These are phyloP conservation scores for Vitis cinerea DNA, from an alignment of 164 flowering plant species.

Conservation along the genomic window DNA sequence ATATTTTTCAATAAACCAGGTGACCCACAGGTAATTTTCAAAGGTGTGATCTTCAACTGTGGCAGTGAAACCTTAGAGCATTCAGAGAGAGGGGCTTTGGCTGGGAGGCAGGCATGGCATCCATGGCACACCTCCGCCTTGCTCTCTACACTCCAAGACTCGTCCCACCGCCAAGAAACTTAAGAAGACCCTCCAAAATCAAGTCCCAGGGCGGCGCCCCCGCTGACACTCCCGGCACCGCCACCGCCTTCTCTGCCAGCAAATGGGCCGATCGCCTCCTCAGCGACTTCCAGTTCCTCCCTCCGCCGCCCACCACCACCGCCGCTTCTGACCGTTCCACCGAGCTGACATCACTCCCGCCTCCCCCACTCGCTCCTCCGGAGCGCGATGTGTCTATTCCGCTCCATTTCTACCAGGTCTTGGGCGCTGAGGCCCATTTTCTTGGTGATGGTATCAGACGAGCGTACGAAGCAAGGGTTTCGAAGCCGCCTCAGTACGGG, in stretches of 20 bases:
- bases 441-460: conserved; percentile 84
- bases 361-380: conserved; percentile 36
- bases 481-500: conserved; percentile 82
- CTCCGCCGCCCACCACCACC: conserved; percentile 10
- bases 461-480: conserved; percentile 79
- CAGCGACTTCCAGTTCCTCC: conserved; percentile 74
- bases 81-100: too few species aligned
- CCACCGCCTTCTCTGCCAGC: conserved; percentile 57
- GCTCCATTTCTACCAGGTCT: conserved; percentile 73
- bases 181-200: conserved; percentile 13
- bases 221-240: not conserved
- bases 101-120: conserved; percentile 28
- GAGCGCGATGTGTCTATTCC: conserved; percentile 73
- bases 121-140: conserved; percentile 36
- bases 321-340: conserved; percentile 25
- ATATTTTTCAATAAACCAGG: too few species aligned
- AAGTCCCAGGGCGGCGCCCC: not conserved
- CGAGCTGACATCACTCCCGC: conserved; percentile 10
- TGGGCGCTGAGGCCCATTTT: conserved; percentile 87
- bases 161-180: conserved; percentile 5
- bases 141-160: conserved; percentile 22
- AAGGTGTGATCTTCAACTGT: too few species aligned
- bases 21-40: too few species aligned
- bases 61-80: too few species aligned
- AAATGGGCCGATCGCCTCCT: conserved; percentile 98